These are phyloP conservation scores for Coemansia reversa DNA, from an alignment of 192 early-diverging fungal species.

Conservation along the genomic window DNA sequence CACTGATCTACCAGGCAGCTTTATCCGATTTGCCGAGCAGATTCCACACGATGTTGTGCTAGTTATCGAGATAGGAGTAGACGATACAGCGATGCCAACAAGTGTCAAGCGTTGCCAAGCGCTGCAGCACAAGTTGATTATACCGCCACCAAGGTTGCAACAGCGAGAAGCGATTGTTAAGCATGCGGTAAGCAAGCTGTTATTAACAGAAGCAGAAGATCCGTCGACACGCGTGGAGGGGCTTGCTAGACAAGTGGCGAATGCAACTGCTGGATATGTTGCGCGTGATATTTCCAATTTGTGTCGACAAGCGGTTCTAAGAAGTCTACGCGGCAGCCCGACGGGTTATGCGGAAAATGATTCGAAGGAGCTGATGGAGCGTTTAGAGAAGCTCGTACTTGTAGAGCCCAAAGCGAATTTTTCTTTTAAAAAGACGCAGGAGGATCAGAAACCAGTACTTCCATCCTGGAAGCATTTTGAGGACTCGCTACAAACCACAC, in stretches of 20 bases:
- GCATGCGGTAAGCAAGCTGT: background rate
- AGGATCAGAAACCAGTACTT: background rate
- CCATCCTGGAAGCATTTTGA: slow-evolving; percentile 30
- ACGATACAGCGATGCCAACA: slow-evolving; percentile 20
- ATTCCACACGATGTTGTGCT: slow-evolving; percentile 31
- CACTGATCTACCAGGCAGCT: slow-evolving; percentile 7
- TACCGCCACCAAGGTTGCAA: slow-evolving; percentile 20
- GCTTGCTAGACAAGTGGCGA: slow-evolving; percentile 24
- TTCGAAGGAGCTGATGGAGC: background rate
- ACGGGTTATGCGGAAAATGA: background rate
- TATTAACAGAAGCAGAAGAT: background rate
- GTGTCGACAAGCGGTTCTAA: slow-evolving; percentile 37
- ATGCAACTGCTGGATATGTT: slow-evolving; percentile 46
- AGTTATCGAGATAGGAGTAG: slow-evolving; percentile 34
- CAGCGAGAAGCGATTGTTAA: slow-evolving; percentile 28
- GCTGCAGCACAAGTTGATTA: slow-evolving; percentile 18
- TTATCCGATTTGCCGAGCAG: slow-evolving; percentile 23
- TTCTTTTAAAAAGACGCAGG: too few relatives aligned
- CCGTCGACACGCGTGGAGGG: background rate
- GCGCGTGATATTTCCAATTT: slow-evolving; percentile 39
- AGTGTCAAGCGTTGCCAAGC: slow-evolving; percentile 18
- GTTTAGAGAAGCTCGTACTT: slow-evolving; percentile 8
- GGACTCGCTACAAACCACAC: slow-evolving; percentile 55
- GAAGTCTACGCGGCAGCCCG: slow-evolving; percentile 13
- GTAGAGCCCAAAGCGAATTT: background rate